Percentiles rank a stretch among this genome's conserved stretches.
phyloP scores from a whole-genome alignment of 2,329 filamentous ascomycete genomes.

The Colletotrichum limetticola region DNA sequence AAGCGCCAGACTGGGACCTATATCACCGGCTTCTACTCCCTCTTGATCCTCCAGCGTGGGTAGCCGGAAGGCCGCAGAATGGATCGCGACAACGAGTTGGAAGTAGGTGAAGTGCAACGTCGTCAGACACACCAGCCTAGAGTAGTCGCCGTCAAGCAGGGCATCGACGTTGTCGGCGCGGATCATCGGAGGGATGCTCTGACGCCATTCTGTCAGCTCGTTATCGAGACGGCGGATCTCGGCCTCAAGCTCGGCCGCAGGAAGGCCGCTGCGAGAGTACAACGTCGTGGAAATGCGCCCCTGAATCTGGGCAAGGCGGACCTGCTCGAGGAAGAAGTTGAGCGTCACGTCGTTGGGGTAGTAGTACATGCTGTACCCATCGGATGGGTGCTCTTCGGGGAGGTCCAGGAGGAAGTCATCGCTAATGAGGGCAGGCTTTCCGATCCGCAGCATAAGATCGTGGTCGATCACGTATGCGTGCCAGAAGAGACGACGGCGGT shows the following conservation, averaged over 20 bases:
- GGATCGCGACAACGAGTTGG: constrained; percentile 28
- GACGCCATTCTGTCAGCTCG: constrained; percentile 29
- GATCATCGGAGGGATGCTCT: constrained; percentile 31
- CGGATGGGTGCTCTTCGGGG: constrained; percentile 27
- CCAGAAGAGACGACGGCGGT: constrained; percentile 26
- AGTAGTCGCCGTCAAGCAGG: constrained; percentile 24
- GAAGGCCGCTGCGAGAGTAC: constrained; percentile 9
- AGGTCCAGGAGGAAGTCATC: constrained; percentile 31
- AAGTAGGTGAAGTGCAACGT: constrained; percentile 32
- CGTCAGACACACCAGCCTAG: constrained; percentile 17
- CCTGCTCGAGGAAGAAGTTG: constrained; percentile 30
- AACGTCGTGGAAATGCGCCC: constrained; percentile 7
- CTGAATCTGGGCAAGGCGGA: constrained; percentile 28
- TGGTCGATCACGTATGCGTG: constrained; percentile 25
- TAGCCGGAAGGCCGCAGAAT: constrained; percentile 24
- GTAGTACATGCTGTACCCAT: constrained; percentile 28
- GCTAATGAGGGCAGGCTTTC: constrained; percentile 28
- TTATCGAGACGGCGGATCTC: constrained; percentile 25
- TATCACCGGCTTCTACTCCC: constrained; percentile 8
- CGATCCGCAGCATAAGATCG: constrained; percentile 23
- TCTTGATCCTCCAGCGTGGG: constrained; percentile 20
- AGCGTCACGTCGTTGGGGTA: constrained; percentile 23
- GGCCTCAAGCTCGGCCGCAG: constrained; percentile 24
- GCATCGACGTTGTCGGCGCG: constrained; percentile 25
- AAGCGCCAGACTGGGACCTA: constrained; percentile 11